Conservation (phyloP, 2,329 filamentous ascomycete genomes). For the Aspergillus calidoustus region DNA sequence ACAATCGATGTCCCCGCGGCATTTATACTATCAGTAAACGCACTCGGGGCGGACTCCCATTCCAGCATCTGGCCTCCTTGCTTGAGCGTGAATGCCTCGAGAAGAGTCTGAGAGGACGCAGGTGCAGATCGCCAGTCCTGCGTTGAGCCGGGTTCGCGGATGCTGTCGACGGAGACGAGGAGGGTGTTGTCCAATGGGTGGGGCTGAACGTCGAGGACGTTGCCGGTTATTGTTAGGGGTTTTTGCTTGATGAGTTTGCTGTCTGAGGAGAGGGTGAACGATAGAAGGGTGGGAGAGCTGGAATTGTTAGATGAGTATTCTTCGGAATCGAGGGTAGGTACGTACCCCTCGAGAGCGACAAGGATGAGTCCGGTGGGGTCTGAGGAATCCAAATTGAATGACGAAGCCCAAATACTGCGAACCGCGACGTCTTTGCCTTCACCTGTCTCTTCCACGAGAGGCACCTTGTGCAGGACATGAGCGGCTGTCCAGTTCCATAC, state of each 20-base stretch:
- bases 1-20: constrained; percentile 35
- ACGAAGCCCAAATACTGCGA: constrained; percentile 55
- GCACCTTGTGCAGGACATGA: constrained; percentile 37
- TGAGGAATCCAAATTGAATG: constrained; percentile 20
- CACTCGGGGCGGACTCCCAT: constrained; percentile 31
- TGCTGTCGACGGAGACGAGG: constrained; percentile 59
- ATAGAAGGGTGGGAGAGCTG: constrained; percentile 70
- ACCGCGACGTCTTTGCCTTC: constrained; percentile 48
- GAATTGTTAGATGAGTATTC: constrained; percentile 36
- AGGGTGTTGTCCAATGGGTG: constrained; percentile 36
- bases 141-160: constrained; percentile 58
- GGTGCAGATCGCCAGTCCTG: constrained; percentile 39
- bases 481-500: constrained; percentile 77
- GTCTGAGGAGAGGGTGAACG: constrained; percentile 60
- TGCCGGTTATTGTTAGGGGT: constrained; percentile 64
- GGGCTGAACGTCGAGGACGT: constrained; percentile 64
- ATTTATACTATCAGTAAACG: constrained; percentile 34
- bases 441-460: constrained; percentile 28
- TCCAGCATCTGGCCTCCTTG: constrained; percentile 27
- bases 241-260: constrained; percentile 56
- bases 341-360: constrained; percentile 65
- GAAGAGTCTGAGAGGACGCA: constrained; percentile 26
- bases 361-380: constrained; percentile 43
- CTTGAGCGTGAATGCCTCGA: constrained; percentile 37
- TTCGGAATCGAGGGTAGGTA: constrained; percentile 9